These are phyloP conservation scores for Plasmodium fragile DNA, from an alignment of 169 alveolate genomes.

Conservation along the genomic window DNA sequence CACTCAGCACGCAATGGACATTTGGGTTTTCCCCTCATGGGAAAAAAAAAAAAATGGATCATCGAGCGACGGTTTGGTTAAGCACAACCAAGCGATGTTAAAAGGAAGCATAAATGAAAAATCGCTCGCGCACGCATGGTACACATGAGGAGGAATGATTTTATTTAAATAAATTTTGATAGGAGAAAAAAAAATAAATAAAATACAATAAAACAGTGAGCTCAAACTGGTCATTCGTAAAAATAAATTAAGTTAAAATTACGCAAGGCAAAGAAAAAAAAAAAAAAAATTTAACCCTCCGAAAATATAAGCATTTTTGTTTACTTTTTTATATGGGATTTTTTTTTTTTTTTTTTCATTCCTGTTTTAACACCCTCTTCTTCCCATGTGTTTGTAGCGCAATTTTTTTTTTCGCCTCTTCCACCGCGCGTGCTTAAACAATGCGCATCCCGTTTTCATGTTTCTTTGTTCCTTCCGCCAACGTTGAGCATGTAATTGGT, in stretches of 20 bases:
- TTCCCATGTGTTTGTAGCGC: neutral
- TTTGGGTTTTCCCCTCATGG: neutral
- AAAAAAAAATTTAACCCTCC: neutral
- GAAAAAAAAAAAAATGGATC: neutral
- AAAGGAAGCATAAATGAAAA: neutral
- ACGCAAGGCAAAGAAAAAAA: neutral
- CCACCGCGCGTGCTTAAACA: neutral
- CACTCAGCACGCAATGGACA: neutral
- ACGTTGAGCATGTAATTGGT: neutral
- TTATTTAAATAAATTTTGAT: neutral
- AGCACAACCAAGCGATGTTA: neutral
- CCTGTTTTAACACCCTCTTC: neutral
- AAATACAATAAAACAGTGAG: neutral
- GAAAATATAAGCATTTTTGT: neutral
- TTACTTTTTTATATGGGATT: neutral
- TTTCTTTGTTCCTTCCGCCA: neutral
- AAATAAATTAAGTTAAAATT: neutral
- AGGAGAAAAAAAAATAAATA: neutral
- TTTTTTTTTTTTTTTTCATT: slow-evolving; percentile 1
- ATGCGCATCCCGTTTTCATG: neutral
- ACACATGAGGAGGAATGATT: neutral
- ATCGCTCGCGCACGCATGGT: neutral
- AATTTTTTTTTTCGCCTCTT: neutral
- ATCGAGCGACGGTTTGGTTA: neutral
- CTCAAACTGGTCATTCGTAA: neutral